These are phyloP conservation scores for Nitzschia palea DNA, from an alignment of 108 stramenopile genomes.

Conservation along the genomic window DNA sequence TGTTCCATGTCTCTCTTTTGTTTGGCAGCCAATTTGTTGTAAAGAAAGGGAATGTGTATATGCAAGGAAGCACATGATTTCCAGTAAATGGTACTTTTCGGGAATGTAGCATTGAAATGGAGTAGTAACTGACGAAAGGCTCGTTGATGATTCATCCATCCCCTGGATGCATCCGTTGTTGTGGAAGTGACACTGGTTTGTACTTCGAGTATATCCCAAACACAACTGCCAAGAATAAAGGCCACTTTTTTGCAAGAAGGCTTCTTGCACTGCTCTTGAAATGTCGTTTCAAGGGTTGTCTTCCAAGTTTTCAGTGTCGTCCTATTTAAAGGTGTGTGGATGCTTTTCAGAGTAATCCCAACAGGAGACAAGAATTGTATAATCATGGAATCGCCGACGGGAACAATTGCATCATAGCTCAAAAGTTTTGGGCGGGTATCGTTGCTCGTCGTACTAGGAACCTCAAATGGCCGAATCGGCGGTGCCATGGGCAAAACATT, in stretches of 20 bases:
- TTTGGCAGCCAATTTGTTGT: background rate
- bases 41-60: conserved; percentile 1
- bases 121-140: background rate
- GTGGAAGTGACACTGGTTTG: background rate
- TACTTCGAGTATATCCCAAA: conserved; percentile 27
- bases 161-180: background rate
- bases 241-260: conserved; percentile 3
- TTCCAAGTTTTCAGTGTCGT: conserved; percentile 9
- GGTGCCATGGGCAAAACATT: background rate
- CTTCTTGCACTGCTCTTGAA: background rate
- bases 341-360: background rate
- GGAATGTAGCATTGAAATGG: background rate
- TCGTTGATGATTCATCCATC: background rate
- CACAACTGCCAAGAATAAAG: conserved; percentile 14
- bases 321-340: conserved; percentile 1
- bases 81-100: conserved; percentile 16
- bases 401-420: background rate
- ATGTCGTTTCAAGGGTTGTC: background rate
- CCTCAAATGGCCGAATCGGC: conserved; percentile 12
- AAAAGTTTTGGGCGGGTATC: background rate
- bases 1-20: no score
- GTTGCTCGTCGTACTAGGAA: background rate
- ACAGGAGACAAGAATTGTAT: conserved; percentile 2
- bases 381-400: conserved; percentile 22
- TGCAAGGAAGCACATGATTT: conserved; percentile 30